Evolutionary conservation across 1,284 basidiomycete species (phyloP).

Genomic region (Boletus holoroseus): DNA sequence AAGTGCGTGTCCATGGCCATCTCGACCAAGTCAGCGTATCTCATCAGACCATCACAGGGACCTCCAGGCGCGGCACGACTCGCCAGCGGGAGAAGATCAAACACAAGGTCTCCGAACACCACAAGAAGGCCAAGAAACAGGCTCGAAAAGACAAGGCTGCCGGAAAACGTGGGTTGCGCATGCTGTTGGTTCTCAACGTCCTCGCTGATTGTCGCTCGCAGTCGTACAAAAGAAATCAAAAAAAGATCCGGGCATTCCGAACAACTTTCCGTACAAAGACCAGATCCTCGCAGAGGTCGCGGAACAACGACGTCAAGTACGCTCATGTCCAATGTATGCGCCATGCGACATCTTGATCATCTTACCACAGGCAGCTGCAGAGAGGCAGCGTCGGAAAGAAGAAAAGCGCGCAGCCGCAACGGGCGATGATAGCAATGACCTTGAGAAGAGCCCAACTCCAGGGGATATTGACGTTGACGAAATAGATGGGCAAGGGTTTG

Average conservation of each 20-base stretch:
- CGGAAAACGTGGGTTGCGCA: constrained; percentile 78
- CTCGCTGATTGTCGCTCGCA: constrained; percentile 10
- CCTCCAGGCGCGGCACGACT: constrained; percentile 73
- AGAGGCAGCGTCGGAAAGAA: constrained; percentile 60
- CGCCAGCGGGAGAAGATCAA: constrained; percentile 74
- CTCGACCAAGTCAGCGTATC: not conserved
- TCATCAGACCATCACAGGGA: constrained; percentile 50
- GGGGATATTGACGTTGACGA: constrained; percentile 29
- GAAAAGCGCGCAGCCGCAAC: constrained; percentile 48
- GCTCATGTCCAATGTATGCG: not conserved
- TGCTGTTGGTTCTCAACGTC: not conserved
- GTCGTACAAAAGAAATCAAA: constrained; percentile 48
- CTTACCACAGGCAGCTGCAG: constrained; percentile 51
- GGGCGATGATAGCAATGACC: constrained; percentile 29
- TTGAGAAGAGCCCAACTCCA: constrained; percentile 31
- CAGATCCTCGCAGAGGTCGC: constrained; percentile 89
- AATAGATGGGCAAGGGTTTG: constrained; percentile 30
- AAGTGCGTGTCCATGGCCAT: constrained; percentile 41
- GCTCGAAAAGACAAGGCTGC: constrained; percentile 76
- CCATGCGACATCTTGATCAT: not conserved
- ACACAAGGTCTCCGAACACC: constrained; percentile 75
- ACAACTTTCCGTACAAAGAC: constrained; percentile 95
- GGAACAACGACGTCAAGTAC: constrained; percentile 70
- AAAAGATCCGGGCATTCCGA: constrained; percentile 94
- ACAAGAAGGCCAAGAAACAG: constrained; percentile 72